Evolutionary conservation across 805 yeast species (phyloP).

Genomic region (Candida anglica): DNA sequence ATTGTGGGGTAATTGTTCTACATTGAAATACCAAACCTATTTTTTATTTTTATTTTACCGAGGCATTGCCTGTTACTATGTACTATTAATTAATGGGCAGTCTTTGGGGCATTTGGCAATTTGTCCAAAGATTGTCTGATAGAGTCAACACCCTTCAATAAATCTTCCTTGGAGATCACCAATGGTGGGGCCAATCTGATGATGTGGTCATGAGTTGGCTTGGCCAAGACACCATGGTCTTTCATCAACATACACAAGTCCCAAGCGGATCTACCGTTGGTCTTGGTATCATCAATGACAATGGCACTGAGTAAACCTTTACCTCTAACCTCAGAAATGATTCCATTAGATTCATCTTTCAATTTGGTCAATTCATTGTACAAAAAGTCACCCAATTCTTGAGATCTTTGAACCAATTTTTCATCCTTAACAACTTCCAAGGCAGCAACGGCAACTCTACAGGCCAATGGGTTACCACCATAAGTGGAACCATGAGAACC

Average conservation of each 20-base stretch:
- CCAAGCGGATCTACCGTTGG: constrained; percentile 94
- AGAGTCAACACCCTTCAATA: constrained; percentile 73
- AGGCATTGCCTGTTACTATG: no score
- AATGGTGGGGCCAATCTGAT: constrained; percentile 96
- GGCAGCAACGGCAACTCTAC: constrained; percentile 91
- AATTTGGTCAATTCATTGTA: constrained; percentile 54
- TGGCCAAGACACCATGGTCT: constrained; percentile 84
- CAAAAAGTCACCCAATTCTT: constrained; percentile 65
- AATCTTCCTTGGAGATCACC: constrained; percentile 83
- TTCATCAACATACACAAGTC: constrained; percentile 89
- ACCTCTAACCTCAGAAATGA: constrained; percentile 69
- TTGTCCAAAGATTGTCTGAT: constrained; percentile 56
- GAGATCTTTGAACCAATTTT: constrained; percentile 75
- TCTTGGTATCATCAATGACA: constrained; percentile 79
- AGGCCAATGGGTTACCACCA: constrained; percentile 96
- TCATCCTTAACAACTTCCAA: constrained; percentile 87
- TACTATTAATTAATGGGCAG: constrained; percentile 41
- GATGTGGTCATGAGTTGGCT: constrained; percentile 94
- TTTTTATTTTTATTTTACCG: no score
- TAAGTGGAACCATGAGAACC: constrained; percentile 98
- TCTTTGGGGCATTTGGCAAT: constrained; percentile 51
- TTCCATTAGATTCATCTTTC: constrained; percentile 47
- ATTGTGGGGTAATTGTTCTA: no score
- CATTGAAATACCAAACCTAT: no score
- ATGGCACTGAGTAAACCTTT: constrained; percentile 85